Conservation (phyloP, 2,329 filamentous ascomycete species). For the Venturia carpophila region DNA sequence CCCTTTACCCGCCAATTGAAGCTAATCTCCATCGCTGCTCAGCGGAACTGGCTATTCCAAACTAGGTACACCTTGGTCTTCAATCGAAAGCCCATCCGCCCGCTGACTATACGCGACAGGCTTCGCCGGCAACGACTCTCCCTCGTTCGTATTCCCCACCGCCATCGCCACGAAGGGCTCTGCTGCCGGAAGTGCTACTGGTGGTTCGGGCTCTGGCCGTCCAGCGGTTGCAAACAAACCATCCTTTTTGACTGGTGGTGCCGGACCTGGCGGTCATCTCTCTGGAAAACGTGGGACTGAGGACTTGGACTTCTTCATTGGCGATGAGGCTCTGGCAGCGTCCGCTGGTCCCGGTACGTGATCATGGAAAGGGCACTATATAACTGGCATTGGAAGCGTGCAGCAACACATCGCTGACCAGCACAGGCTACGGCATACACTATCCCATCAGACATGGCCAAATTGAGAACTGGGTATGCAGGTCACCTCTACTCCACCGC, state of each 20-base stretch:
- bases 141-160: slow-evolving; percentile 97
- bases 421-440: slow-evolving; percentile 80
- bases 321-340: slow-evolving; percentile 85
- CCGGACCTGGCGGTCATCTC: slow-evolving; percentile 73
- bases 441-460: slow-evolving; percentile 97
- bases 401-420: slow-evolving; percentile 3
- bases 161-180: slow-evolving; percentile 92
- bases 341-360: slow-evolving; percentile 68
- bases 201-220: slow-evolving; percentile 74
- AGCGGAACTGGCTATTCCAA: slow-evolving; percentile 99
- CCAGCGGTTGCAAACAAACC: slow-evolving; percentile 91
- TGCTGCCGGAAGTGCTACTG: slow-evolving; percentile 59
- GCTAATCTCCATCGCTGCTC: slow-evolving; percentile 36
- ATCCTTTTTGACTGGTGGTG: slow-evolving; percentile 85
- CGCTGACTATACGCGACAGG: slow-evolving; percentile 45
- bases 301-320: slow-evolving; percentile 97
- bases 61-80: slow-evolving; percentile 61
- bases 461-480: slow-evolving; percentile 90
- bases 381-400: no score
- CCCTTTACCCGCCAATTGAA: slow-evolving; percentile 22
- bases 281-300: slow-evolving; percentile 92
- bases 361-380: background rate
- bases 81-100: background rate
- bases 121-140: slow-evolving; percentile 98
- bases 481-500: slow-evolving; percentile 2